Base-by-base conservation (phyloP, 371 early-diverging fungal species). In the Mucor lusitanicus region DNA sequence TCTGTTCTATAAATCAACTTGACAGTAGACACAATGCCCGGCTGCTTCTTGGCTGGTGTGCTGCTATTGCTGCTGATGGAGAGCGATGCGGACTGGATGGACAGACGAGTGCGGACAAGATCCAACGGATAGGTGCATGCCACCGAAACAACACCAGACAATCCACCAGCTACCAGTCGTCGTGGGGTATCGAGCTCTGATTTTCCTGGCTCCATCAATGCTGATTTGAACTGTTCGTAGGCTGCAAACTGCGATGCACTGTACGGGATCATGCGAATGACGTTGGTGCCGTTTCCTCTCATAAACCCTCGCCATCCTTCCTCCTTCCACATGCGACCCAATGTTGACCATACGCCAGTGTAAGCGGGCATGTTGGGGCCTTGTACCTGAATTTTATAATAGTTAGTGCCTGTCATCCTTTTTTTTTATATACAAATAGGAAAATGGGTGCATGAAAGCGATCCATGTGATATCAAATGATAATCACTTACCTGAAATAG, bases 281-380 rank as follows among this genome's bases (percentile, higher is more conserved):
- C 91, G 61, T 97, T 97, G 55, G 96, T 91, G 17, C 96, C 96
- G 75, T 97, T 97, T 17, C 97, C 97, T 35, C 94, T 87, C 90
- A 93, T 92, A 67, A 94, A 92, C 0, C 95, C 94, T 54, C 84
- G 70, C 9, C 92, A 66, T 7, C 97, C 97, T 67, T 96, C 97
- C 48, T 96, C 93, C 35, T 79, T 83, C 91, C 95, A 96, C 76
- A 94, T 92, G 71, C 88, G 91, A n/a, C 70, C 76, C 62, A 94
- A 76, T 17, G 94, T 94, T 2, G 89, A 86, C 42, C 84, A 73
- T 4, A 94, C 86, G 46, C 93, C 92, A 50, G 83, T 82, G 71
- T 93, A 94, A 50, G 78, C 82, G 35, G 90, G 81, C 63, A 65
- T 68, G 35, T 87, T 86, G 39, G 90, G 88, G 30, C 88, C 90